Evolutionary conservation across 2,329 filamentous ascomycete species (phyloP), one percentile per base, ranked within the genome.

Genomic region (Botrytis fragariae): DNA sequence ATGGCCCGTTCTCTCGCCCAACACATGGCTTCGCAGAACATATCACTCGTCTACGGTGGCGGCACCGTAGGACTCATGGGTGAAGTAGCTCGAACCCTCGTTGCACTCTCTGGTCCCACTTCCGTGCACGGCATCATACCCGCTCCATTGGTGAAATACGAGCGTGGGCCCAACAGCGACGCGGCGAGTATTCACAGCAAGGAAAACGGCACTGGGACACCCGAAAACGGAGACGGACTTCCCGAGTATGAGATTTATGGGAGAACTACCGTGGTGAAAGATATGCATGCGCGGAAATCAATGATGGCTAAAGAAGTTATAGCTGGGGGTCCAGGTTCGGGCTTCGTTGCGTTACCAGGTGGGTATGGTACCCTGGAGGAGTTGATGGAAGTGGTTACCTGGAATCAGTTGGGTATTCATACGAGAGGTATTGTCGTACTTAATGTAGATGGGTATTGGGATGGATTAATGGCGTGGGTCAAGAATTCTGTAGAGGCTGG

Each of bases 371-470:
- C 96, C 3, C 88, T 98, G 81, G 96, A 99, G 85, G 96, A 99
- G 86, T 87, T 99, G 81, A 94, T 97, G 83, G 93, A 97, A 84
- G 90, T 93, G 3, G 91, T 90, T 39, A 97, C 93, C 18, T 99
- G 96, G 95, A 98, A 98, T 83, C 96, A 98, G 84, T 84, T 99
- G 68, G 95, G 96, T 1, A 98, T 99, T 77, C 96, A 98, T 83
- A 87, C 87, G 78, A 86, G 88, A 68, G 93, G 92, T 5, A 90
- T 98, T 63, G 90, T 95, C 71, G 85, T 98, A 67, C 89, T 93
- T 77, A 98, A 98, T 82, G 87, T 98, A 39, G 90, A 95, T 72
- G 94, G 94, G 0, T 98, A 97, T 83, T 99, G 95, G 89, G 92
- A 97, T 82, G 94, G 94, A 0, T 84, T 99, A 75, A 82, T 98